These are phyloP conservation scores for Porogramme epimiltina DNA, from an alignment of 1,284 basidiomycete genomes.

Conservation along the genomic window DNA sequence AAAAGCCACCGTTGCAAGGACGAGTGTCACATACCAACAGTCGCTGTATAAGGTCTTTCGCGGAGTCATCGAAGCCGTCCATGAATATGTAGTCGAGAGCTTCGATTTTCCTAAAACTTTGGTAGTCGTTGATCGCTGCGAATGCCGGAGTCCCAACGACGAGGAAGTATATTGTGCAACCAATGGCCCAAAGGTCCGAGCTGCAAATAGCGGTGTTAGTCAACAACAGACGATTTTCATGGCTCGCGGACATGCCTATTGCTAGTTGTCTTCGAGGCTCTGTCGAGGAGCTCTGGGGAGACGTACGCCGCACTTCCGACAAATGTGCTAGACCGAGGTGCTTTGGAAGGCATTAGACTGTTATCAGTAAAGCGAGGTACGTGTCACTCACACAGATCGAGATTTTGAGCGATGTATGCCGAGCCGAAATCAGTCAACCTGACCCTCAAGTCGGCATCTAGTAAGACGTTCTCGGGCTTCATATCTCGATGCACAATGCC, in stretches of 20 bases:
- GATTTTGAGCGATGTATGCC: conserved; percentile 13
- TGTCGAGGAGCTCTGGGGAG: conserved; percentile 18
- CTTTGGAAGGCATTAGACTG: not conserved
- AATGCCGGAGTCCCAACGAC: conserved; percentile 16
- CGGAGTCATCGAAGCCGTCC: conserved; percentile 15
- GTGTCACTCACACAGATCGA: conserved; percentile 19
- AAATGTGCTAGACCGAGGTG: conserved; percentile 19
- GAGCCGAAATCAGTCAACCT: conserved; percentile 22
- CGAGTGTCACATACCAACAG: conserved; percentile 10
- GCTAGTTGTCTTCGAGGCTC: conserved; percentile 19
- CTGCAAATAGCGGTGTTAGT: not conserved
- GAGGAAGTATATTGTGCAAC: conserved; percentile 18
- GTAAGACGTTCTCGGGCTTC: conserved; percentile 21
- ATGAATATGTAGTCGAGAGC: conserved; percentile 19
- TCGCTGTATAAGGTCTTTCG: conserved; percentile 14
- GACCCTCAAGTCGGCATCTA: conserved; percentile 15
- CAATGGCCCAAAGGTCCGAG: conserved; percentile 23
- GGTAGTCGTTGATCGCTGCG: conserved; percentile 22
- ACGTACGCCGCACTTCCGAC: conserved; percentile 23
- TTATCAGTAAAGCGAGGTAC: not conserved
- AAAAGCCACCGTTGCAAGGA: too few species aligned
- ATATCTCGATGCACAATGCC: conserved; percentile 19
- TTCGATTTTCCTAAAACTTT: conserved; percentile 23
- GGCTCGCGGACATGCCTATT: conserved; percentile 7
- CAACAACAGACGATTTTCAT: not conserved